Evolutionary conservation across 148 eudicot genomes (phyloP), one percentile per base, ranked within the genome.

Genomic region (Drosera capensis): DNA sequence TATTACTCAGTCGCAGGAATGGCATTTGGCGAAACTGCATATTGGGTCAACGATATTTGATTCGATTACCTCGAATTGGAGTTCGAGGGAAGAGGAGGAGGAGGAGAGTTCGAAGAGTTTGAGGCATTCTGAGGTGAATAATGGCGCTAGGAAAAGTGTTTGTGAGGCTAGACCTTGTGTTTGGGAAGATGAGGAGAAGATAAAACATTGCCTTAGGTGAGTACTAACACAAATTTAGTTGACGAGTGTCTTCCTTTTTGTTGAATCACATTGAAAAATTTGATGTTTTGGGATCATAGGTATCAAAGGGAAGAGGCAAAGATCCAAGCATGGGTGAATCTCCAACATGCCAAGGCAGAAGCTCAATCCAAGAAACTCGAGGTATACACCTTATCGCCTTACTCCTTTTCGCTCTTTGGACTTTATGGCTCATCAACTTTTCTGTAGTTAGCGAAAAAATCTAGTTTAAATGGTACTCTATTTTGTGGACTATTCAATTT

Each of bases 291-390:
- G 7, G 31, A 52, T 50, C 21, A 12, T 48, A 86, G 96, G 85
- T 86, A 86, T 52, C 88, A 79, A 56, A 78, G 93, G 59, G 87
- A 86, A 55, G 93, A 86, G 60, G 85, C 94, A 1, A 86, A 64
- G 51, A 82, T 86, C 51, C 88, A 79, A 71, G 96, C 96, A 52
- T 86, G 94, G 96, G 57, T 86, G 34, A 79, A 86, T 56, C 88
- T 86, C 24, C 85, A 86, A 64, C 82, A 55, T 53, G 96, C 96
- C 46, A 86, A 79, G 76, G 94, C 88, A 48, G 96, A 86, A 82
- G 96, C 94, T 65, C 85, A 86, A 52, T 82, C 96, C 25, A 75
- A 67, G 63, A 86, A 86, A 59, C 77, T 86, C 49, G 96, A 86
- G 96, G 96, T 86, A 64, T 36, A 40, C 15, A 8, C 25, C 16